A percentile compares a stretch with the other conserved stretches of the same genome.
Evolutionary conservation across 2,329 filamentous ascomycete species (phyloP).

Genomic region (Leptographium wingfieldii): DNA sequence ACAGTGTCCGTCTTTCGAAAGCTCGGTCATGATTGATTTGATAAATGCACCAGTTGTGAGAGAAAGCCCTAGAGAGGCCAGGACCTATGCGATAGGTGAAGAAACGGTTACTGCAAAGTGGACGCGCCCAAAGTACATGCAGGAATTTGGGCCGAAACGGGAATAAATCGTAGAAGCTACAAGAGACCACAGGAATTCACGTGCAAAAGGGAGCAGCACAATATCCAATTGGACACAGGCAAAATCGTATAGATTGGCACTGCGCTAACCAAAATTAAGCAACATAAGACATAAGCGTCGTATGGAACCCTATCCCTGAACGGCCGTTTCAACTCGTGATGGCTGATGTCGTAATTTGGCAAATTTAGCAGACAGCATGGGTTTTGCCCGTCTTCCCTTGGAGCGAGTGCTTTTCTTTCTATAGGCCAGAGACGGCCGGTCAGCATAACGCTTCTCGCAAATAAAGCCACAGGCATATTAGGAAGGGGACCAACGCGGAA

Average conservation of each 20-base stretch:
- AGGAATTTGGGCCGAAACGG: neutral
- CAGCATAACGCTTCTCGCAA: neutral
- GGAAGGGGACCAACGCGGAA: constrained; percentile 30
- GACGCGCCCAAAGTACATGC: neutral
- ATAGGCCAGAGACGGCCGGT: neutral
- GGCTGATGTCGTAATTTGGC: constrained; percentile 33
- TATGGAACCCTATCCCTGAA: neutral
- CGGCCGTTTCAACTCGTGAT: neutral
- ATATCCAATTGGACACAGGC: neutral
- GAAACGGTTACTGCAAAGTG: neutral
- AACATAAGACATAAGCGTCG: neutral
- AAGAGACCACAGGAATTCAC: neutral
- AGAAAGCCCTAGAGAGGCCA: neutral
- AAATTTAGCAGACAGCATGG: constrained; percentile 68
- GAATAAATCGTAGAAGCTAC: neutral
- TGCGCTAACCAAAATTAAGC: neutral
- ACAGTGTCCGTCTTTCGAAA: neutral
- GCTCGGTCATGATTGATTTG: neutral
- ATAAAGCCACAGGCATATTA: neutral
- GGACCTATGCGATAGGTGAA: neutral
- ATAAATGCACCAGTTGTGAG: neutral
- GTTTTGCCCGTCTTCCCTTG: constrained; percentile 88
- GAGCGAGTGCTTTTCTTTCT: constrained; percentile 72
- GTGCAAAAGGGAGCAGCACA: neutral
- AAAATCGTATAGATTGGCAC: neutral